Evolutionary conservation across 2,329 filamentous ascomycete species (phyloP), one percentile per base, ranked within the genome.

Genomic region (Trichoderma lentiforme): DNA sequence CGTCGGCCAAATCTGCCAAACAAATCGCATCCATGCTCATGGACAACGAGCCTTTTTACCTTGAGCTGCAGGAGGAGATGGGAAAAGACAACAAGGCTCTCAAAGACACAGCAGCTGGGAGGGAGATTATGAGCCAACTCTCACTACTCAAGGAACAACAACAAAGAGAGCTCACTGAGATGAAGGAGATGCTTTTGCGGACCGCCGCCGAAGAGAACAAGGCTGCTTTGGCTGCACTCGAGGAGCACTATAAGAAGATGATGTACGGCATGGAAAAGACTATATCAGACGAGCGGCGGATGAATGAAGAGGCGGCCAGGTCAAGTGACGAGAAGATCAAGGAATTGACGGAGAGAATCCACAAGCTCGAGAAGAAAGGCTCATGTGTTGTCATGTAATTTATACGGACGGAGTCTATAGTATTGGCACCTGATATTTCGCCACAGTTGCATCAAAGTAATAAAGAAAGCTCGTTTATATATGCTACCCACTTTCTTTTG

Each of bases 61-160:
- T 71, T 3, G 43, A 65, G 14, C 32, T 71, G 15, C 69, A 71
- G 30, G 61, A 70, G 32, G 72, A 73, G 32, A 73, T 73, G 72
- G 72, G 71, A 0, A 69, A 73, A 32, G 70, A 70, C 5, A 58
- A 70, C 24, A 73, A 72, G 53, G 53, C 64, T 5, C 64, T 73
- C 24, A 61, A 73, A 36, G 47, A 73, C 12, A 73, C 72, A 6
- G 43, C 32, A 9, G 72, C 72, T 3, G 72, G 72, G 2, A 62
- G 47, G 18, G 63, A 72, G 26, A 61, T 73, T 8, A 66, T 70
- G 34, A 51, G 36, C 15, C 70, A 72, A 14, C 65, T 73, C 24
- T 34, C 56, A 32, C 56, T 61, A 12, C 34, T 70, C 24, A 72
- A 60, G 43, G 36, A 73, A 11, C 61, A 62, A 60, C 62, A 72